Evolutionary conservation across 495 filamentous ascomycete species (phyloP), one percentile per base, ranked within the genome.

Genomic region (Peziza echinospora): DNA sequence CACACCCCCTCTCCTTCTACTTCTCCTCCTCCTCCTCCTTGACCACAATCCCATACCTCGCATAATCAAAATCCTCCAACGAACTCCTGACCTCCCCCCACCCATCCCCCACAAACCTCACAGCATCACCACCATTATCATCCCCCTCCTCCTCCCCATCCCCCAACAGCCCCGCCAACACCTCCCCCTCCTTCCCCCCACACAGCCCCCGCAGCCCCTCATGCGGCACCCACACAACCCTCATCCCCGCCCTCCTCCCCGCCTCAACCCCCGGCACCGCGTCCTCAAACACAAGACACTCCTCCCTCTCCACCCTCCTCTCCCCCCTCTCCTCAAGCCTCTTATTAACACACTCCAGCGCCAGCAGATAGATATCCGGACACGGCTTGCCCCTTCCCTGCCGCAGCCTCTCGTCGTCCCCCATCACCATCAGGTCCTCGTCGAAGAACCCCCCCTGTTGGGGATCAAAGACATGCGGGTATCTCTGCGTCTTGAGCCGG

Each of bases 271-370:
- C 89, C 0, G 84, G 82, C 3, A 96, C 86, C 21, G 76, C 77
- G 60, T 99, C 89, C 62, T 99, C 89, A 56, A 99, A 94, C 0
- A 99, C 89, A 7, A 99, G 66, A 62, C 87, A 94, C 60, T 99
- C 89, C 53, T 78, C 78, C 0, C 85, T 82, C 42, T 53, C 66
- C 37, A 99, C 77, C 51, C 78, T 75, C 25, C 63, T 60, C 57
- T 86, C 75, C 0, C 75, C 76, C 37, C 69, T 63, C 10, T 49
- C 54, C 0, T 71, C 60, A 10, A 89, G 57, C 6, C 70, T 73
- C 2, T 66, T 67, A 62, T 99, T 99, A 55, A 99, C 78, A 1
- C 75, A 81, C 63, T 82, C 67, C 42, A 99, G 64, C 0, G 91
- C 91, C 1, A 96, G 62, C 11, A 91, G 64, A 58, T 89, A 99